Conservation (phyloP, 2,329 filamentous ascomycete species). For the Fusarium dimerum region DNA sequence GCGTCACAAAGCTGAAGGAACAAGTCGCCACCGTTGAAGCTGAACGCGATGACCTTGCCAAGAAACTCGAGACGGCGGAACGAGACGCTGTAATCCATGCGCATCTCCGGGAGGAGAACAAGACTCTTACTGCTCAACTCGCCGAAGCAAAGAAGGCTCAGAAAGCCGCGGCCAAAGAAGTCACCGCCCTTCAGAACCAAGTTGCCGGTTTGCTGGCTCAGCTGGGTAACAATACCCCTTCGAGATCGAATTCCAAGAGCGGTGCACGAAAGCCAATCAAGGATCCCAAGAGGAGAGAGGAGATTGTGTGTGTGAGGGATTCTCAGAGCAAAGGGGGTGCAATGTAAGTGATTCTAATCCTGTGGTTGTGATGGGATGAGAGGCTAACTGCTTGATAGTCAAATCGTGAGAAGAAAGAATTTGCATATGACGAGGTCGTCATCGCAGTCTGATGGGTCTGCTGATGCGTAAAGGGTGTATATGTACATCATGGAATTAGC, state of each 20-base stretch:
- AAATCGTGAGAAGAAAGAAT: constrained; percentile 21
- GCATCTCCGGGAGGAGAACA: constrained; percentile 26
- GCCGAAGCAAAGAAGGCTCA: constrained; percentile 24
- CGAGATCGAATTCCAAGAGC: constrained; percentile 11
- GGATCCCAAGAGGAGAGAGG: constrained; percentile 27
- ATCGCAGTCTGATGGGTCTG: constrained; percentile 23
- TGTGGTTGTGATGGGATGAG: accelerated
- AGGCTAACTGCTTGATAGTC: constrained; percentile 11
- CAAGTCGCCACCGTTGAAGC: constrained; percentile 12
- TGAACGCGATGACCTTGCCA: constrained; percentile 16
- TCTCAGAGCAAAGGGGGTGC: constrained; percentile 21
- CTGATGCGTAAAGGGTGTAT: constrained; percentile 16
- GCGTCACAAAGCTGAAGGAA: constrained; percentile 3
- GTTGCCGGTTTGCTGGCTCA: constrained; percentile 23
- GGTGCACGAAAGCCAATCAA: constrained; percentile 22
- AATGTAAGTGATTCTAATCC: constrained; percentile 20
- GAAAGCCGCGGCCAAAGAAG: constrained; percentile 19
- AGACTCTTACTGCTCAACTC: constrained; percentile 25
- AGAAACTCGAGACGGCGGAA: constrained; percentile 24
- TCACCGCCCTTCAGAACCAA: constrained; percentile 20
- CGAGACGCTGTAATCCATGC: constrained; percentile 22
- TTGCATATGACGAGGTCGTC: constrained; percentile 17
- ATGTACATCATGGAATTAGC: background rate
- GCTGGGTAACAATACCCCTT: constrained; percentile 9
- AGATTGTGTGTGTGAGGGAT: constrained; percentile 29